Percentiles rank a stretch among this genome's conserved stretches.
These are phyloP conservation scores for Amanita rimosa DNA, from an alignment of 768 basidiomycete species.

Conservation along the genomic window DNA sequence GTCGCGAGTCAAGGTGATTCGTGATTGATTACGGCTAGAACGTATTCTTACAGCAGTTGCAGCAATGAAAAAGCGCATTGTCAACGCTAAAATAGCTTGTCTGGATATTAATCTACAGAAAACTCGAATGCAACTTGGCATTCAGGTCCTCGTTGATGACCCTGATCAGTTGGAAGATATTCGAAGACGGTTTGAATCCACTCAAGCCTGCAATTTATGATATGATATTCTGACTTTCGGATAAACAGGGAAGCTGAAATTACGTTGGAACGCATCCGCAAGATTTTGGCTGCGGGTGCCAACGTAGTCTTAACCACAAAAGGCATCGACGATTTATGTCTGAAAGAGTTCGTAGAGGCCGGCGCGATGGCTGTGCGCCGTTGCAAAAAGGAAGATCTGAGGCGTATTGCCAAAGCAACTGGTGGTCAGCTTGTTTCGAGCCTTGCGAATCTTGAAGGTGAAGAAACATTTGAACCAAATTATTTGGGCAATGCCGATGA, in stretches of 20 bases:
- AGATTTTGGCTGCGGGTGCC: slow-evolving; percentile 91
- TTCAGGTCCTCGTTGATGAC: slow-evolving; percentile 95
- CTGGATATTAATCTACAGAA: slow-evolving; percentile 97
- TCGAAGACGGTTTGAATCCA: slow-evolving; percentile 60
- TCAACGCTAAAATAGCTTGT: slow-evolving; percentile 94
- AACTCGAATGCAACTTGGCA: slow-evolving; percentile 92
- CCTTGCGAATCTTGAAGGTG: slow-evolving; percentile 92
- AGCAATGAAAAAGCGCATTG: slow-evolving; percentile 98
- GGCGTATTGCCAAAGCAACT: slow-evolving; percentile 94
- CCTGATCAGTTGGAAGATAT: slow-evolving; percentile 96
- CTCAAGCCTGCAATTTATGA: not conserved
- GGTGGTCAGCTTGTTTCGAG: slow-evolving; percentile 90
- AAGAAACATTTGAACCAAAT: slow-evolving; percentile 91
- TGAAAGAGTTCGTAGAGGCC: slow-evolving; percentile 98
- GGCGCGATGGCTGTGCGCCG: slow-evolving; percentile 98
- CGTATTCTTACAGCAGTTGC: slow-evolving; percentile 1
- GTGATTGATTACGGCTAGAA: not conserved
- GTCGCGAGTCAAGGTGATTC: slow-evolving; percentile 90
- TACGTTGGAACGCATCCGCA: slow-evolving; percentile 88
- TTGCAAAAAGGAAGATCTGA: slow-evolving; percentile 95
- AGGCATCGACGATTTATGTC: slow-evolving; percentile 94
- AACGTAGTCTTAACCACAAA: slow-evolving; percentile 97
- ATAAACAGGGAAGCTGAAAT: slow-evolving; percentile 83
- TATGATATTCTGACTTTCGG: not conserved
- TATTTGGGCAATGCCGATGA: slow-evolving; percentile 91